Evolutionary conservation across 1,284 basidiomycete species (phyloP), one percentile per base, ranked within the genome.

Genomic region (Taiwanofungus camphoratus): DNA sequence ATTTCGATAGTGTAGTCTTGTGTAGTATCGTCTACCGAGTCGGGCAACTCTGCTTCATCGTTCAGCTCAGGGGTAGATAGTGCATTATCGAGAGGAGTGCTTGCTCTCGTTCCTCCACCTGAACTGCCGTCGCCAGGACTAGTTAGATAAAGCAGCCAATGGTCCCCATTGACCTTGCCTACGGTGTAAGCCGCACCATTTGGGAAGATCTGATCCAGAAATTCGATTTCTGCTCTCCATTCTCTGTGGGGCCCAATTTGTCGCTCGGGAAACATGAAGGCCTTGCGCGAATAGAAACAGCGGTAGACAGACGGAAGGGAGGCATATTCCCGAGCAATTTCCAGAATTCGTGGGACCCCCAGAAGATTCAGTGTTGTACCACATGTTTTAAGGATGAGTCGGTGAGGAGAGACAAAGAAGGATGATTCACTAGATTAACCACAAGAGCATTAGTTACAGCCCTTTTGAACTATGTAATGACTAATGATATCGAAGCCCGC

Each of bases 241-340:
- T 94, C 91, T 50, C 82, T 77, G 68, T 99, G 96, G 21, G 95
- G 95, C 2, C 93, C 94, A 32, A 75, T 73, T 62, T 99, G 96
- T 35, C 89, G 82, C 64, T 99, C 96, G 13, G 96, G 96, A 66
- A 99, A 99, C 89, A 99, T 98, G 79, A 99, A 99, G 8, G 88
- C 87, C 69, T 99, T 99, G 58, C 95, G 85, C 38, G 92, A 96
- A 72, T 99, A 99, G 73, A 99, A 99, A 66, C 88, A 87, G 54
- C 90, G 80, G 65, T 91, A 80, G 30, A 95, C 88, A 23, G 74
- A 72, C 26, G 71, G 71, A 55, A 95, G 72, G 27, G 81, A 78
- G 40, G 90, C 92, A 43, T 90, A 76, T 33, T 81, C 74, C 43
- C 77, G 72, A 2, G 93, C 91, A 61, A 97, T 92, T 57, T 92